These are phyloP conservation scores for Pyricularia pennisetigena DNA, from an alignment of 2,329 filamentous ascomycete species.

Conservation along the genomic window DNA sequence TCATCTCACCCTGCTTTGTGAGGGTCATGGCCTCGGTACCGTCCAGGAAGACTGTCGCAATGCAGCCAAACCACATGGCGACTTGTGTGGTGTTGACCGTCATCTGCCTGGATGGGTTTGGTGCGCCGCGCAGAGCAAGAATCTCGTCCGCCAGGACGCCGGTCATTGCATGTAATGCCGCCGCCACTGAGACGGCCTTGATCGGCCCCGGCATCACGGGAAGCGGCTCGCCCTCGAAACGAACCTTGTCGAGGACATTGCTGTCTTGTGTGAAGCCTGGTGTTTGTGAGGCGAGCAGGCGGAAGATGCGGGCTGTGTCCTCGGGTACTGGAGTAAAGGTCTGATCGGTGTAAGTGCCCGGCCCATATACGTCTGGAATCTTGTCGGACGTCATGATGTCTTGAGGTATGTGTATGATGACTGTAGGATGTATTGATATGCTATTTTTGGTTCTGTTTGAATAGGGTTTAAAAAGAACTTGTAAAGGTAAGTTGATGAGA, in stretches of 20 bases:
- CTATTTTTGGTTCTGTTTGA: neutral
- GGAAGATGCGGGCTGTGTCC: conserved; percentile 21
- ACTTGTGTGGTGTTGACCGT: neutral
- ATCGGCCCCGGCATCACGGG: conserved; percentile 24
- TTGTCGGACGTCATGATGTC: conserved; percentile 11
- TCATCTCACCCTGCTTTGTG: neutral
- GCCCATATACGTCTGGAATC: conserved; percentile 18
- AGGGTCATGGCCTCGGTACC: neutral
- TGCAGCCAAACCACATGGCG: neutral
- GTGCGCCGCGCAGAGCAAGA: conserved; percentile 18
- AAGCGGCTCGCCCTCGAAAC: conserved; percentile 19
- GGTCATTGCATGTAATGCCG: conserved; percentile 22
- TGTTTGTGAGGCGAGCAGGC: conserved; percentile 17
- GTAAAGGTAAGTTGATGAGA: neutral
- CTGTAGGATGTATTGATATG: neutral
- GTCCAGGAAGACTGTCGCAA: neutral
- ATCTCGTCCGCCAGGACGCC: conserved; percentile 26
- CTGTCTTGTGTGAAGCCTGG: conserved; percentile 23
- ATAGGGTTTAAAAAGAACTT: neutral
- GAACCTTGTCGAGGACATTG: conserved; percentile 16
- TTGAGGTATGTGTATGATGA: neutral
- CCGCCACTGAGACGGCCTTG: conserved; percentile 21
- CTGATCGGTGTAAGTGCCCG: conserved; percentile 19
- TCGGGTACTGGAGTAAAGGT: conserved; percentile 16
- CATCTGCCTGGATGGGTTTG: neutral